Base-by-base conservation (phyloP, 1,284 basidiomycete genomes). In the Cryptococcus sp. region DNA sequence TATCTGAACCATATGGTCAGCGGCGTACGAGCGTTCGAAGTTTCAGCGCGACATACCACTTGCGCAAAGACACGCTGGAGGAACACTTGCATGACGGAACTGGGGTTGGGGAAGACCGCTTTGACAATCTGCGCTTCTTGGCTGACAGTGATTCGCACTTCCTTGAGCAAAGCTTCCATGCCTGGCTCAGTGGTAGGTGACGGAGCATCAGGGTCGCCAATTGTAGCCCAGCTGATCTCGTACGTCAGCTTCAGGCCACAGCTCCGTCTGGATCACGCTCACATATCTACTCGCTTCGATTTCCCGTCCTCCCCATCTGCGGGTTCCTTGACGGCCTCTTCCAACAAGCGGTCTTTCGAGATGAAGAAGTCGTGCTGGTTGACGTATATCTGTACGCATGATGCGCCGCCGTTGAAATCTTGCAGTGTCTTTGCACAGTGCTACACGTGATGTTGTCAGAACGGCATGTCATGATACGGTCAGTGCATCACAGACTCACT, bases 321-420 rank as follows among this genome's bases (percentile, higher is more conserved):
- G 87, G 88, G 45, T 85, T 84, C 88, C 85, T 64, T 70, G 0
- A 65, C 60, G 5, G 77, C 76, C 20, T 78, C 75, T 41, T 81
- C 80, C 39, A 80, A 62, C 11, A 82, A 73, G 55, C 89, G 86
- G 72, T 96, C 95, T 61, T 82, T 81, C n/a, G 81, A 81, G 74
- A 97, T 96, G 82, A 98, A 98, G 81, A 98, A 98, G 76, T 99
- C 96, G 73, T 99, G 96, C 78, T 99, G 96, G 71, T 99, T 99
- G 62, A 99, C 96, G 73, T 99, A 99, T 30, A 99, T 92, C 78
- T 98, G 94, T 5, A 99, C 91, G 73, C 95, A 99, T 5, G 92
- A 94, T 41, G 89, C 84, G 11, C 96, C 96, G 3, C 96, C 96
- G 69, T 99, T 99, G 82, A 99, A 99, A 73, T 97, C 95, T 47